Conservation (phyloP, 192 early-diverging fungal genomes). For the Cetraspora pellucida region DNA sequence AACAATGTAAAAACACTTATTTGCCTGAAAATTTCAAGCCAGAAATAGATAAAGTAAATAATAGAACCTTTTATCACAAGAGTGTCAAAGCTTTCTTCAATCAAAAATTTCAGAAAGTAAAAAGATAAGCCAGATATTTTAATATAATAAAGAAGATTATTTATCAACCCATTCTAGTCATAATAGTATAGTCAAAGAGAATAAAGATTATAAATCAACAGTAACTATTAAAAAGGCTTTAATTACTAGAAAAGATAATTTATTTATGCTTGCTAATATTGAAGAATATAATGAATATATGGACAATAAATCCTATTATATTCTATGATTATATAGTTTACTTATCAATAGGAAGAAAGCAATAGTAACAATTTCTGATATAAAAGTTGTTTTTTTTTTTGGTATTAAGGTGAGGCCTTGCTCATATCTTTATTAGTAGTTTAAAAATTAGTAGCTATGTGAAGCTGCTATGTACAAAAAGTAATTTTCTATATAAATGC, state of each 20-base stretch:
- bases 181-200: background rate
- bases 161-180: background rate
- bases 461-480: too few species aligned
- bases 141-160: slow-evolving; percentile 8
- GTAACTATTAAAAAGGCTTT: background rate
- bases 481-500: too few species aligned
- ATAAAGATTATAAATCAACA: background rate
- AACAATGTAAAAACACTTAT: background rate
- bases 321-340: slow-evolving; percentile 8
- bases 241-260: background rate
- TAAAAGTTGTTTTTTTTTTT: too few species aligned
- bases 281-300: slow-evolving; percentile 25
- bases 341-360: slow-evolving; percentile 15
- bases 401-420: too few species aligned
- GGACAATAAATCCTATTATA: background rate
- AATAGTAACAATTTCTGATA: background rate
- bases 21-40: background rate
- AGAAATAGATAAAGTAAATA: background rate
- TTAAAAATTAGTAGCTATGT: too few species aligned
- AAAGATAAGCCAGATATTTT: background rate
- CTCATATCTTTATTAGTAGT: too few species aligned
- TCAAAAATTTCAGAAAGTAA: too few species aligned
- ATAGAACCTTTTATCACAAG: background rate
- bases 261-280: slow-evolving; percentile 11
- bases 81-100: background rate